phyloP scores from a whole-genome alignment of 768 basidiomycete species.

The Cytidiella melzeri region DNA sequence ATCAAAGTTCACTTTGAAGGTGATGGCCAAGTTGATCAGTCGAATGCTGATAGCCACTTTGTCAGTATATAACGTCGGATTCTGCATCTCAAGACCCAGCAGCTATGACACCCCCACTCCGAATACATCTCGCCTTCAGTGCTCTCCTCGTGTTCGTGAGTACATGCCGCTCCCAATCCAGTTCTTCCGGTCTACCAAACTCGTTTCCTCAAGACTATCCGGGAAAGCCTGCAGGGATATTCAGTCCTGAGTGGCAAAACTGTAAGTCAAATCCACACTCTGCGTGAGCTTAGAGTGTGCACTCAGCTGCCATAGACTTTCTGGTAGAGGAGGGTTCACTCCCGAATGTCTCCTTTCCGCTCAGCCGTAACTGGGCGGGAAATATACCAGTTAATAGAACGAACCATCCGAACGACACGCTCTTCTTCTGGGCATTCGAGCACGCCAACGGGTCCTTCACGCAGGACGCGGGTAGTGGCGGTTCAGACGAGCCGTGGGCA shows the following conservation, averaged over 20 bases:
- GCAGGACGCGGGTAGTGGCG: conserved; percentile 16
- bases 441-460: conserved; percentile 31
- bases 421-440: conserved; percentile 38
- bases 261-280: conserved; percentile 2
- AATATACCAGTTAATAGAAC: conserved; percentile 27
- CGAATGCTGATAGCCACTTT: too few relatives aligned
- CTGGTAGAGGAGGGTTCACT: conserved; percentile 18
- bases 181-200: not conserved
- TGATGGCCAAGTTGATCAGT: too few relatives aligned
- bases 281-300: too few relatives aligned
- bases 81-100: too few relatives aligned
- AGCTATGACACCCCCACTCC: too few relatives aligned
- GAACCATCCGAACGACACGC: conserved; percentile 30
- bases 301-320: conserved; percentile 17
- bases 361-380: conserved; percentile 30
- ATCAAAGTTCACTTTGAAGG: too few relatives aligned
- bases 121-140: too few relatives aligned
- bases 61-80: too few relatives aligned
- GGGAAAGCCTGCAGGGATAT: conserved; percentile 3
- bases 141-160: not conserved
- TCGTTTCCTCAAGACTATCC: conserved; percentile 9
- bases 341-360: conserved; percentile 21
- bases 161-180: not conserved
- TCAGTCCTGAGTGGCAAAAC: conserved; percentile 7
- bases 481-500: conserved; percentile 28